Evolutionary conservation across 495 filamentous ascomycete species (phyloP).

Genomic region (Annulohypoxylon bovei): DNA sequence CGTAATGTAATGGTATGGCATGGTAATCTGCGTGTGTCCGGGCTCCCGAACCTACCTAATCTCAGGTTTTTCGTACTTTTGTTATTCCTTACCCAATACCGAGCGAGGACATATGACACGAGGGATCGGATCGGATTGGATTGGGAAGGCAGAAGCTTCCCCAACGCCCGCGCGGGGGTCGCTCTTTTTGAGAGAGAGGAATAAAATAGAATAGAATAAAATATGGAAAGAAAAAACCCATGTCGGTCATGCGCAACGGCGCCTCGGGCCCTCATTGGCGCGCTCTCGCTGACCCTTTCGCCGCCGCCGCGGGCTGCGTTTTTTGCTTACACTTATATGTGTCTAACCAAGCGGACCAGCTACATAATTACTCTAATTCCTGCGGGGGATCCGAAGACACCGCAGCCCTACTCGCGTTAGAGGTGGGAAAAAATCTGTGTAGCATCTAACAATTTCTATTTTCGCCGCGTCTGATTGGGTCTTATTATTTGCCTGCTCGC

Average conservation of each 20-base stretch:
- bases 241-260: slow-evolving; percentile 39
- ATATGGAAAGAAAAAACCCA: no score
- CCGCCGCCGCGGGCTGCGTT: slow-evolving; percentile 14
- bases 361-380: no score
- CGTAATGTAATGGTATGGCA: no score
- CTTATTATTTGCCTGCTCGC: slow-evolving; percentile 2
- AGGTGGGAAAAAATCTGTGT: no score
- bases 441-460: not conserved
- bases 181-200: not conserved
- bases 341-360: no score
- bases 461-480: not conserved
- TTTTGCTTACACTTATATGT: not conserved
- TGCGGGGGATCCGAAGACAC: slow-evolving; percentile 20
- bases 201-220: not conserved
- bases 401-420: slow-evolving; percentile 1
- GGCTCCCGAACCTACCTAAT: not conserved
- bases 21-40: not conserved
- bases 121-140: not conserved
- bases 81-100: slow-evolving; percentile 12
- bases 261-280: slow-evolving; percentile 25
- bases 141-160: not conserved
- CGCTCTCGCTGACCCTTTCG: slow-evolving; percentile 10
- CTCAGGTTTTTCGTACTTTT: not conserved
- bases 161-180: slow-evolving; percentile 29
- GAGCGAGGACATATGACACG: slow-evolving; percentile 28